Percentiles rank a stretch among this genome's conserved stretches.
Evolutionary conservation across 108 stramenopile genomes (phyloP).

Genomic region (Cyclotella distinguenda): DNA sequence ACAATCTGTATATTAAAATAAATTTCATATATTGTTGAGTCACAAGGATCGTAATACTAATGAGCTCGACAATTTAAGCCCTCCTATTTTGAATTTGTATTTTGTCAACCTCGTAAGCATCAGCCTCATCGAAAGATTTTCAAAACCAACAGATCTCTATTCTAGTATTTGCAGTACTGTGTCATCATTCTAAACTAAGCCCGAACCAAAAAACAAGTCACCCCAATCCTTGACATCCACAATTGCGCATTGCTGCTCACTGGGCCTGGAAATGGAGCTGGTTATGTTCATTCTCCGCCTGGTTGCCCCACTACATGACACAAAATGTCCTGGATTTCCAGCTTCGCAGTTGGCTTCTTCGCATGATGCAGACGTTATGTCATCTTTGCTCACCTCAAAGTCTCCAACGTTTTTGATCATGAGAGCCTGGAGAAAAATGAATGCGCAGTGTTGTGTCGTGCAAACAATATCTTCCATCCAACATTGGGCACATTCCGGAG

Average conservation of each 20-base stretch:
- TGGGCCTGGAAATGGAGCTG: constrained; percentile 42
- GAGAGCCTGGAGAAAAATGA: constrained; percentile 53
- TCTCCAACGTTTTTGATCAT: constrained; percentile 49
- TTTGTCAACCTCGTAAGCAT: no score
- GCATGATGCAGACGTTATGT: constrained; percentile 51
- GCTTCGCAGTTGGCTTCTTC: constrained; percentile 52
- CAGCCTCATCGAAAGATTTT: no score
- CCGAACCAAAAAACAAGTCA: constrained; percentile 42
- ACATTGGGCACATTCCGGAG: constrained; percentile 45
- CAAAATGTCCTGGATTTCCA: constrained; percentile 37
- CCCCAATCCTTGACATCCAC: constrained; percentile 49
- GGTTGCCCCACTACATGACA: constrained; percentile 41
- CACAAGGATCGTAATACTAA: no score
- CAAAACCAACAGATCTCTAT: no score
- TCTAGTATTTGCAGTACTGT: no score
- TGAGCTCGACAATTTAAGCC: no score
- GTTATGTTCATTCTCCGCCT: constrained; percentile 51
- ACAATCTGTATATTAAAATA: no score
- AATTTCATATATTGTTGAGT: no score
- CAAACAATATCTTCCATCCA: constrained; percentile 60
- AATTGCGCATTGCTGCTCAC: constrained; percentile 39
- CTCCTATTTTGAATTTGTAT: no score
- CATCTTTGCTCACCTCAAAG: constrained; percentile 48
- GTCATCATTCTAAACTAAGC: constrained; percentile 5
- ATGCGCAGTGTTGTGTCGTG: constrained; percentile 53